These are phyloP conservation scores for Pyrenophora teres DNA, from an alignment of 2,329 filamentous ascomycete genomes.

Conservation along the genomic window DNA sequence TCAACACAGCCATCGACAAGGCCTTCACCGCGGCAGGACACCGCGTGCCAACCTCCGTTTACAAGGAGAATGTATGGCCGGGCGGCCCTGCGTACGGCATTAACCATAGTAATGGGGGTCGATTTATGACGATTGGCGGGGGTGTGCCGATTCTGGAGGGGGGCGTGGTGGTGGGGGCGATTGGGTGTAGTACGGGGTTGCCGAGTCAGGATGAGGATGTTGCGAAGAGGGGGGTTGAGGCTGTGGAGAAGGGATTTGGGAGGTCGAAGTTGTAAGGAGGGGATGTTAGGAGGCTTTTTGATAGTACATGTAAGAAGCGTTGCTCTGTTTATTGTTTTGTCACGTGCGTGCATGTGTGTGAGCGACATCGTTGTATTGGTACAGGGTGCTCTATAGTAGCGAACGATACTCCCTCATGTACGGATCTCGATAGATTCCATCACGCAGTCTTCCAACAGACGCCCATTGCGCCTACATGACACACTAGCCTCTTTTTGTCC, in stretches of 20 bases:
- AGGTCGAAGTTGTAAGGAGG: constrained; percentile 49
- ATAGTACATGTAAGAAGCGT: no score
- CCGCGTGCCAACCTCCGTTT: constrained; percentile 56
- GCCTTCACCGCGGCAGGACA: constrained; percentile 63
- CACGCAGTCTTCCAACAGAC: no score
- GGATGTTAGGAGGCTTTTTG: neutral
- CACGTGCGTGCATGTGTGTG: no score
- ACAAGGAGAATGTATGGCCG: constrained; percentile 60
- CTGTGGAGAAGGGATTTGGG: constrained; percentile 46
- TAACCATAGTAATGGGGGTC: constrained; percentile 57
- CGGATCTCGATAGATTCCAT: no score
- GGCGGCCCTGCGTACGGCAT: constrained; percentile 59
- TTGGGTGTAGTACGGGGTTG: constrained; percentile 61
- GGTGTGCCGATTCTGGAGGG: constrained; percentile 57
- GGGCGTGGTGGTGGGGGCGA: constrained; percentile 58
- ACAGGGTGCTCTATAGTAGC: no score
- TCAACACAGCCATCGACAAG: constrained; percentile 66
- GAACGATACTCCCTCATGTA: no score
- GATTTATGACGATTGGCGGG: constrained; percentile 60
- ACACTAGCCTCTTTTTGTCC: no score
- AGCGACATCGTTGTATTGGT: no score
- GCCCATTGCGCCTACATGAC: no score
- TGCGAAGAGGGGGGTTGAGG: constrained; percentile 58
- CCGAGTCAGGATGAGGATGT: constrained; percentile 61
- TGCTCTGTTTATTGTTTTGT: no score